These are phyloP conservation scores for Kentomonas sorsogonicus DNA, from an alignment of 208 protist genomes.

Conservation along the genomic window DNA sequence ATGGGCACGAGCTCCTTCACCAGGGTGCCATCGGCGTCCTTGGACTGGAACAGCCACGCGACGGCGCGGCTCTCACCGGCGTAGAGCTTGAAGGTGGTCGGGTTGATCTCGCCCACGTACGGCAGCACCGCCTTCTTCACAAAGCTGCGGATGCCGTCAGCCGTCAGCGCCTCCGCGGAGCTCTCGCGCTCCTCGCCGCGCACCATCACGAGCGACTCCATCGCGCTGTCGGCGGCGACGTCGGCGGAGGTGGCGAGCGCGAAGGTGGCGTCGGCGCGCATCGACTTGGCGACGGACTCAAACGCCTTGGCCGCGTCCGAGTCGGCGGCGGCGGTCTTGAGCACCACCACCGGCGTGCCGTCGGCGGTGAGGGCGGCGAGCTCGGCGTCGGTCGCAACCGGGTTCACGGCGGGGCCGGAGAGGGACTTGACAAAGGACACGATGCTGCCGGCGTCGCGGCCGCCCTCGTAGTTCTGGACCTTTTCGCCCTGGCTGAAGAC, in stretches of 20 bases:
- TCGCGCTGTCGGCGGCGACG: constrained; percentile 34
- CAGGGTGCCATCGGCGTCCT: constrained; percentile 16
- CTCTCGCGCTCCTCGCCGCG: constrained; percentile 32
- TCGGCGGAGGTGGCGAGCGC: constrained; percentile 47
- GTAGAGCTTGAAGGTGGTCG: constrained; percentile 63
- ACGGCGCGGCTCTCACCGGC: constrained; percentile 29
- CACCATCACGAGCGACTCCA: constrained; percentile 69
- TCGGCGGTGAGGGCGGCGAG: constrained; percentile 56
- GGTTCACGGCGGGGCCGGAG: constrained; percentile 33
- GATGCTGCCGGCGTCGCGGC: constrained; percentile 50
- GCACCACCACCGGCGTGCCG: constrained; percentile 32
- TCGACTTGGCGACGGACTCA: constrained; percentile 19
- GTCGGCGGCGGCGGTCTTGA: constrained; percentile 38
- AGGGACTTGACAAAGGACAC: constrained; percentile 56
- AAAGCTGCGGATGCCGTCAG: constrained; percentile 39
- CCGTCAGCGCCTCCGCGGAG: constrained; percentile 34
- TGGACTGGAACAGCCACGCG: constrained; percentile 68
- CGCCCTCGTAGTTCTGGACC: constrained; percentile 54
- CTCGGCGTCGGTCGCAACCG: constrained; percentile 30
- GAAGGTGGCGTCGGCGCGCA: constrained; percentile 51
- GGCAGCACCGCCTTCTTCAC: constrained; percentile 37
- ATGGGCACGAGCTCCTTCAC: constrained; percentile 31
- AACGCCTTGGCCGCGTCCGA: constrained; percentile 31
- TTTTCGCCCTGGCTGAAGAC: constrained; percentile 77
- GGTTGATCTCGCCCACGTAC: constrained; percentile 67